These are phyloP conservation scores for Ambrosiella xylebori DNA, from an alignment of 2,329 filamentous ascomycete species.

Conservation along the genomic window DNA sequence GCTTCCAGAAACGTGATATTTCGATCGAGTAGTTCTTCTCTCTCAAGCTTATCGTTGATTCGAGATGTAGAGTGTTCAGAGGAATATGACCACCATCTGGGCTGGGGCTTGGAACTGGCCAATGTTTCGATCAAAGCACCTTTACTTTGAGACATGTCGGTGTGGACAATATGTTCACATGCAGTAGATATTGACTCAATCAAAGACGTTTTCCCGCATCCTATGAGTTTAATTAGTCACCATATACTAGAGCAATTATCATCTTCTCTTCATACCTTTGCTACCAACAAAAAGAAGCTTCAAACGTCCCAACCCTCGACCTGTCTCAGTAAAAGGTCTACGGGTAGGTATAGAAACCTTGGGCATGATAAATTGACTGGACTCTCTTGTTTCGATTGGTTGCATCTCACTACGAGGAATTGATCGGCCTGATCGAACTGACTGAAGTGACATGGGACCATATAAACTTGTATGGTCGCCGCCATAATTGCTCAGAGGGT, in stretches of 20 bases:
- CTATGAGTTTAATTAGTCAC: conserved; percentile 26
- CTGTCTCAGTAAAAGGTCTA: conserved; percentile 74
- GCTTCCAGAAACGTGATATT: conserved; percentile 93
- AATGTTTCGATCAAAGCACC: conserved; percentile 45
- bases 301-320: conserved; percentile 66
- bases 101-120: conserved; percentile 70
- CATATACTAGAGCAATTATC: not conserved
- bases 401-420: too few species aligned
- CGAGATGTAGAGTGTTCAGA: conserved; percentile 27
- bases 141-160: conserved; percentile 43
- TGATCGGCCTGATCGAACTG: not conserved
- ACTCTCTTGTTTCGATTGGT: not conserved
- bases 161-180: conserved; percentile 85
- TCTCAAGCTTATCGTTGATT: conserved; percentile 23
- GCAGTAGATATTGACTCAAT: conserved; percentile 74
- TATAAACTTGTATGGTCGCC: not conserved
- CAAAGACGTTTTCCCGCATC: conserved; percentile 74
- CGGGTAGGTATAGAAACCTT: conserved; percentile 81
- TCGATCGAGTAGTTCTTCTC: conserved; percentile 57
- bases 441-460: too few species aligned
- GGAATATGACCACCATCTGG: conserved; percentile 80
- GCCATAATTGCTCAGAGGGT: conserved; percentile 9
- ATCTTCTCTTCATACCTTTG: conserved; percentile 33
- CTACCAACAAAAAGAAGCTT: conserved; percentile 79
- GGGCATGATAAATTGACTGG: conserved; percentile 84